Percentiles rank a stretch among this genome's conserved stretches.
phyloP scores from a whole-genome alignment of 495 filamentous ascomycete genomes.

The Xylaria cubensis region DNA sequence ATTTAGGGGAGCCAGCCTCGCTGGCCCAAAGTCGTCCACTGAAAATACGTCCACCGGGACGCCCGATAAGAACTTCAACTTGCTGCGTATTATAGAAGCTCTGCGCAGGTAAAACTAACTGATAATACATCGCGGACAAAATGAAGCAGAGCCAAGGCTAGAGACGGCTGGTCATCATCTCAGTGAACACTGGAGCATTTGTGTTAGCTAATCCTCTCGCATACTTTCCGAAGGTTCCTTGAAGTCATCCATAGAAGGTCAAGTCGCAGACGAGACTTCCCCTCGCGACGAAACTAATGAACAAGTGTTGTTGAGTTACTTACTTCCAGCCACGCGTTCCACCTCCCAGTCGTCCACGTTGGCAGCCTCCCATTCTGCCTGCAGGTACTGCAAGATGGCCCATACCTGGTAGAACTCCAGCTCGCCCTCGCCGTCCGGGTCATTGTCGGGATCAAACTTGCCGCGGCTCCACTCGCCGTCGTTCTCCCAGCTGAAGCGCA shows the following conservation, averaged over 20 bases:
- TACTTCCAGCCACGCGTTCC: constrained; percentile 9
- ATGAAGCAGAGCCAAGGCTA: neutral
- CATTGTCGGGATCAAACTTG: constrained; percentile 32
- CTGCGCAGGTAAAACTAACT: neutral
- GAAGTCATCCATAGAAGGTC: neutral
- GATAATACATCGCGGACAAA: neutral
- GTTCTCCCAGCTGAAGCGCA: constrained; percentile 39
- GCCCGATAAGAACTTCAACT: neutral
- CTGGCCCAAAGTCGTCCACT: neutral
- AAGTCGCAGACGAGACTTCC: neutral
- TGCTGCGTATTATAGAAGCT: neutral
- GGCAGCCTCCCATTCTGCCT: constrained; percentile 39
- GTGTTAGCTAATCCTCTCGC: neutral
- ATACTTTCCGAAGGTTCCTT: neutral
- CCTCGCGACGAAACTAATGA: neutral
- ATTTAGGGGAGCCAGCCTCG: neutral
- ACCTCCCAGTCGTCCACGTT: constrained; percentile 37
- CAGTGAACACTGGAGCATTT: neutral
- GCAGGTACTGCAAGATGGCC: constrained; percentile 37
- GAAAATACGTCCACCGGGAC: neutral
- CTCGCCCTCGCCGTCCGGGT: constrained; percentile 32
- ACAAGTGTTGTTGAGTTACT: neutral
- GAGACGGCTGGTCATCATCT: constrained; percentile 23
- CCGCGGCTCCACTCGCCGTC: constrained; percentile 38
- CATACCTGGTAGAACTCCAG: constrained; percentile 38